phyloP scores from a whole-genome alignment of 73 alveolate species.

The Chromera velia region DNA sequence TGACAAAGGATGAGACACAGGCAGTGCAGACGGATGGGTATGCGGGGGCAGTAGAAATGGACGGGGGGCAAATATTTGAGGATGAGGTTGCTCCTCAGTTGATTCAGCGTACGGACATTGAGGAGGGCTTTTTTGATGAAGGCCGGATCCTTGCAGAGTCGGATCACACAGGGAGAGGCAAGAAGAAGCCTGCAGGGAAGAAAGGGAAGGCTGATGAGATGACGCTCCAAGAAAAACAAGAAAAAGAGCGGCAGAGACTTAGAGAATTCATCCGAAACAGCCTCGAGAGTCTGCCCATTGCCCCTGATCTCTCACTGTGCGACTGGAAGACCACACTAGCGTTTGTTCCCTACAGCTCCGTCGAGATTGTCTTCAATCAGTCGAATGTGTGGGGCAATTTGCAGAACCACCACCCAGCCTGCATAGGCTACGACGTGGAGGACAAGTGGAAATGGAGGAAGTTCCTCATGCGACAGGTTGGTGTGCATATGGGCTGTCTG shows the following conservation, averaged over 20 bases:
- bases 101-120: no score
- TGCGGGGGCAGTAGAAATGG: no score
- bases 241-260: not conserved
- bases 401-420: slow-evolving; percentile 59
- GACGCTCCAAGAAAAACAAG: not conserved
- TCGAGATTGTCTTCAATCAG: slow-evolving; percentile 69
- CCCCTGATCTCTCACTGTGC: not conserved
- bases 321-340: not conserved
- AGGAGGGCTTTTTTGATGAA: no score
- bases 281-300: slow-evolving; percentile 5
- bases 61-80: no score
- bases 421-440: slow-evolving; percentile 57
- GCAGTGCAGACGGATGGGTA: no score
- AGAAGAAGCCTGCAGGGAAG: no score
- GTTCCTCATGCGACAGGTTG: not conserved
- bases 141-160: no score
- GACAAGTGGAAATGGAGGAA: slow-evolving; percentile 47
- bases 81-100: no score
- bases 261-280: not conserved
- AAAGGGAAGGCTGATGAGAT: no score
- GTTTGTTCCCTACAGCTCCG: slow-evolving; percentile 55
- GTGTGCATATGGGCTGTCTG: no score
- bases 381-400: slow-evolving; percentile 69
- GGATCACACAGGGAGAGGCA: no score
- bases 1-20: no score